Base-by-base conservation (phyloP, 2,329 filamentous ascomycete genomes). In the Aspergillus sp. region DNA sequence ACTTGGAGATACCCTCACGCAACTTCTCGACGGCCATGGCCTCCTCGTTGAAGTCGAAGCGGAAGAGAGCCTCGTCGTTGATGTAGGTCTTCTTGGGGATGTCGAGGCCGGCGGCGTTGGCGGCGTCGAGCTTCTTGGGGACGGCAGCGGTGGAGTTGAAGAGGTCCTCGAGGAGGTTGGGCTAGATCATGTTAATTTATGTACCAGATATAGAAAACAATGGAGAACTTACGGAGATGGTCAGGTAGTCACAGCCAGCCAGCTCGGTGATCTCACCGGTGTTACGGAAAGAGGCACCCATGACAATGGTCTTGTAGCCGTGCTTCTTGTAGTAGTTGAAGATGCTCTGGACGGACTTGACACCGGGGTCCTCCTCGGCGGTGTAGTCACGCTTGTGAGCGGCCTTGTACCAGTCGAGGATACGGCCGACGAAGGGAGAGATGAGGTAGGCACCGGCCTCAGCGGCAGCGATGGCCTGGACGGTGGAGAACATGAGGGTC, bases 301-400 rank as follows among this genome's bases (percentile, higher is more conserved):
- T 99, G 82, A 99, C 95, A 73, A 98, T 97, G 80, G 95, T 99
- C 74, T 96, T 96, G 89, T 99, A 97, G 80, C 90, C 92, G 80
- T 84, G 91, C 87, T 98, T 98, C 91, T 99, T 99, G 90, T 99
- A 99, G 91, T 99, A 99, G 88, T 99, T 95, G 88, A 90, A 99
- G 84, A 99, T 99, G 80, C 74, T 77, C 86, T 94, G 86, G 76
- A 99, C 95, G 68, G 90, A 94, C 83, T 91, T 86, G 80, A 99
- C 95, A 84, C 95, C 95, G 60, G 95, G 95, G 84, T 99, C 95
- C 79, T 96, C 91, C 80, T 90, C 83, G 79, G 92, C 86, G 77
- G 84, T 75, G 88, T 93, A 99, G 70, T 95, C 90, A 87, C 96
- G 93, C 89, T 96, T 96, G 80, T 88, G 91, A 71, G 88, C 83